These are phyloP conservation scores for Lathyrus aphaca DNA, from an alignment of 306 rosid species.

Conservation along the genomic window DNA sequence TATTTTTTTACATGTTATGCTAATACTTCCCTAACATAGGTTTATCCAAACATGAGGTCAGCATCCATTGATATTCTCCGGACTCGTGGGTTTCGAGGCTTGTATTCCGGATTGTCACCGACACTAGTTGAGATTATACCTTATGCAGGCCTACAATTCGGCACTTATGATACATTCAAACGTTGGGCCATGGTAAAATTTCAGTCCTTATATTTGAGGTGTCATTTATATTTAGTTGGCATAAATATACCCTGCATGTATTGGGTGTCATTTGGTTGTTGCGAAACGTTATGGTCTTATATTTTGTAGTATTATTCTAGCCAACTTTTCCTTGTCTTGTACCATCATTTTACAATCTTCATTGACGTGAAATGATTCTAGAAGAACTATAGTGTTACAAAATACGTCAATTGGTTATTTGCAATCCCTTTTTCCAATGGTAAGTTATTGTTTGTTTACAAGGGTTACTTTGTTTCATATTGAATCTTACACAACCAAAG, in stretches of 20 bases:
- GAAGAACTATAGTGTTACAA: neutral
- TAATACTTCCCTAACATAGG: conserved; percentile 50
- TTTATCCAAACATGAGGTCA: conserved; percentile 91
- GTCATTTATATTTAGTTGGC: conserved; percentile 21
- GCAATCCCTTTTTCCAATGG: conserved; percentile 2
- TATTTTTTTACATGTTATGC: conserved; percentile 3
- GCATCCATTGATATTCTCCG: conserved; percentile 69
- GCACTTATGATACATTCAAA: conserved; percentile 89
- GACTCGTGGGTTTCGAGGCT: conserved; percentile 77
- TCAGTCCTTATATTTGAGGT: conserved; percentile 30
- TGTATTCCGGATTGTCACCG: conserved; percentile 94
- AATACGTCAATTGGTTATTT: conserved; percentile 10
- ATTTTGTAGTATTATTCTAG: conserved; percentile 22
- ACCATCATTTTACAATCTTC: conserved; percentile 10
- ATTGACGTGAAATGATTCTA: conserved; percentile 13
- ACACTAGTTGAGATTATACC: conserved; percentile 96
- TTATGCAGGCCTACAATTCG: conserved; percentile 97
- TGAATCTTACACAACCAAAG: conserved; percentile 5
- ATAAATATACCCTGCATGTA: conserved; percentile 28
- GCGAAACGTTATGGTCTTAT: conserved; percentile 1
- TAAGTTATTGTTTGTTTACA: conserved; percentile 8
- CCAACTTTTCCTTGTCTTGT: conserved; percentile 18
- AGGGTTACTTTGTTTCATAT: conserved; percentile 14
- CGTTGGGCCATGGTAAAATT: conserved; percentile 83
- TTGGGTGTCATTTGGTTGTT: conserved; percentile 18